Conservation (phyloP, 2,329 filamentous ascomycete species). For the Elsinoe arachidis region DNA sequence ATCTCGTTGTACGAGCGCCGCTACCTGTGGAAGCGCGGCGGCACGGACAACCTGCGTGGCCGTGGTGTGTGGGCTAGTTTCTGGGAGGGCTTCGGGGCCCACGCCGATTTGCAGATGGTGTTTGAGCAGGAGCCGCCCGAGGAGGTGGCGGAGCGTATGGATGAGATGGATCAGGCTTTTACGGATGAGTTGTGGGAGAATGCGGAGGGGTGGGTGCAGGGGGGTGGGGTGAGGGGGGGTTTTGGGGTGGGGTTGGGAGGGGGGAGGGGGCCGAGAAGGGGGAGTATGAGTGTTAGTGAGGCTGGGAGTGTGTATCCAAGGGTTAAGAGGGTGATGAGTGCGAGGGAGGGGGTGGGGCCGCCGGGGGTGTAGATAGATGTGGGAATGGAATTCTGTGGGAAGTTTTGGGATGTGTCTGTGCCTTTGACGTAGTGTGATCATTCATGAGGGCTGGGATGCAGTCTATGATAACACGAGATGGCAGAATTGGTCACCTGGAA, state of each 20-base stretch:
- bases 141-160: constrained; percentile 37
- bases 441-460: too few species aligned
- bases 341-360: background rate
- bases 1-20: constrained; percentile 64
- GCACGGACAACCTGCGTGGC: constrained; percentile 27
- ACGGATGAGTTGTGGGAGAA: constrained; percentile 36
- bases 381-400: background rate
- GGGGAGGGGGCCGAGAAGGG: background rate
- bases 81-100: constrained; percentile 61
- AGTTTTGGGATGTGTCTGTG: too few species aligned
- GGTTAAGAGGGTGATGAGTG: background rate
- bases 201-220: constrained; percentile 18
- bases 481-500: too few species aligned
- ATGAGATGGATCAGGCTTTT: constrained; percentile 40
- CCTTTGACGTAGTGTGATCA: too few species aligned
- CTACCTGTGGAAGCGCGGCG: constrained; percentile 50
- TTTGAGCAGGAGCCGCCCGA: constrained; percentile 64
- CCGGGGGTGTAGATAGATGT: background rate
- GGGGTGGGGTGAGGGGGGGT: background rate
- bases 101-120: constrained; percentile 63
- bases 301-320: background rate
- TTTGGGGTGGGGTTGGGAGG: background rate
- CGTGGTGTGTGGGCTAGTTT: constrained; percentile 42
- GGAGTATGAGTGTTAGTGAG: constrained; percentile 5
- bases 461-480: too few species aligned